These are phyloP conservation scores for Penicillium italicum DNA, from an alignment of 2,329 filamentous ascomycete species.

Conservation along the genomic window DNA sequence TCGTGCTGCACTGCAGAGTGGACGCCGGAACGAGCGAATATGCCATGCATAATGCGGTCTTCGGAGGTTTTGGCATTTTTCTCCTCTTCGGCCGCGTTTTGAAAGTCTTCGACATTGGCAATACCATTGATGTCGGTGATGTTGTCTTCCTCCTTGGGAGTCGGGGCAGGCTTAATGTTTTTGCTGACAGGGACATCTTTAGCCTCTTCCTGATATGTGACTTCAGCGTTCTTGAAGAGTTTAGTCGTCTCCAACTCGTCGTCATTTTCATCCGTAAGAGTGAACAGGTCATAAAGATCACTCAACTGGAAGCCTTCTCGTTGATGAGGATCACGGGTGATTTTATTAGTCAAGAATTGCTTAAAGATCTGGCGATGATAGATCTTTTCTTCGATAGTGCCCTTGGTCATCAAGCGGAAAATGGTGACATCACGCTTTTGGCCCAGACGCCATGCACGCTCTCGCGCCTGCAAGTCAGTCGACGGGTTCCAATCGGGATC, in stretches of 20 bases:
- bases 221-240: conserved; percentile 83
- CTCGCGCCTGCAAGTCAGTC: conserved; percentile 89
- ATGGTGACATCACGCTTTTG: conserved; percentile 95
- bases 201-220: conserved; percentile 54
- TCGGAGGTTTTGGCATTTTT: conserved; percentile 48
- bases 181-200: conserved; percentile 1
- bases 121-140: conserved; percentile 58
- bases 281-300: conserved; percentile 90
- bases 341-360: conserved; percentile 95
- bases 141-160: conserved; percentile 37
- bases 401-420: conserved; percentile 95
- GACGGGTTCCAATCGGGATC: conserved; percentile 99
- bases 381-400: conserved; percentile 98
- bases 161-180: not conserved
- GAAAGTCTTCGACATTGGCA: conserved; percentile 62
- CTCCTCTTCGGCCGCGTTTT: conserved; percentile 46
- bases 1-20: conserved; percentile 94
- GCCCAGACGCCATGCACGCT: conserved; percentile 91
- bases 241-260: conserved; percentile 77
- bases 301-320: conserved; percentile 84
- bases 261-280: conserved; percentile 63
- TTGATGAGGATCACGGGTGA: conserved; percentile 90
- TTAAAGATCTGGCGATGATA: conserved; percentile 99
- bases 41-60: conserved; percentile 77
- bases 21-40: conserved; percentile 81